Evolutionary conservation across 768 basidiomycete genomes (phyloP), one percentile per base, ranked within the genome.

Genomic region (Boletus subparvulus): DNA sequence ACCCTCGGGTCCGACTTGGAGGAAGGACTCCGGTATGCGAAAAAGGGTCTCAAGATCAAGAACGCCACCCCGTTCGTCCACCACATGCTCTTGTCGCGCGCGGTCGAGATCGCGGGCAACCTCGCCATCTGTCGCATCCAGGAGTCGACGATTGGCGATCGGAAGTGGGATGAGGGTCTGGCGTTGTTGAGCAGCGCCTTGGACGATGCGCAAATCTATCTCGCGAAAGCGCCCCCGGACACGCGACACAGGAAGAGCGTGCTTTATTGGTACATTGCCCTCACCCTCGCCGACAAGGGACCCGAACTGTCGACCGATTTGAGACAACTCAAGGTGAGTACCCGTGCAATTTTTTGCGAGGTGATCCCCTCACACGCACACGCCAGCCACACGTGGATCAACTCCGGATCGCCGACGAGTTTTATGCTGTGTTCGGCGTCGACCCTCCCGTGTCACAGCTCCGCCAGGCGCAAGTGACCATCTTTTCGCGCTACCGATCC

Each of bases 21-120:
- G 7, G 74, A 77, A n/a, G 85, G 83, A 1, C 73, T 88, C 26
- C 78, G 83, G 9, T 83, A 78, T 1, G 81, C 83, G 58, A 87
- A 87, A 75, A 83, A 87, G 64, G 86, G 86, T 1, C 58, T 87
- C 61, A 85, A 83, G 64, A 80, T 82, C 72, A 77, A 76, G 56
- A 65, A 74, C 16, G 78, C 75, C 14, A 79, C 84, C 14, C 77
- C 81, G 3, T 88, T 86, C 56, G 67, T 88, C 7, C 77, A 77
- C 42, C 79, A 77, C 54, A 78, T 78, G 65, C 67, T 87, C 65
- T 75, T 84, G 70, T 81, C 83, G 59, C 80, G 86, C n/a, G 81
- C 84, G 0, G 78, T 84, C 4, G 80, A 81, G 61, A 83, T 84
- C 60, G 83, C 86, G 1, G 80, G 79, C 2, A 77, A 83, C 53